phyloP scores from a whole-genome alignment of 495 filamentous ascomycete species.

The Lentithecium fluviatile region DNA sequence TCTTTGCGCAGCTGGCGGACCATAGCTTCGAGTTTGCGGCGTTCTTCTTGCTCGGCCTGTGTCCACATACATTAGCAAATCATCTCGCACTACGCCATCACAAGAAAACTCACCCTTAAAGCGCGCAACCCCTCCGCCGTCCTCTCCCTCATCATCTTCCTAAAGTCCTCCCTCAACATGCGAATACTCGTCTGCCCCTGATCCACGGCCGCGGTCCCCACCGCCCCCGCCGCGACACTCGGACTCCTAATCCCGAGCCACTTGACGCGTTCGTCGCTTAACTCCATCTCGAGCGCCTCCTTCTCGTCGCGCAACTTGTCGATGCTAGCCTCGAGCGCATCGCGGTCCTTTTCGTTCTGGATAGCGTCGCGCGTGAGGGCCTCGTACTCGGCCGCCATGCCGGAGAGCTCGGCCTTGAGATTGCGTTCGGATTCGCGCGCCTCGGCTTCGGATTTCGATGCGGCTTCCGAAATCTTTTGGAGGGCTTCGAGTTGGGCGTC shows the following conservation, averaged over 20 bases:
- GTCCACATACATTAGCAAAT: too few species aligned
- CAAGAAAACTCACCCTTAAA: constrained; percentile 61
- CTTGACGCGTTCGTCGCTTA: constrained; percentile 69
- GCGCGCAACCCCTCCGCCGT: constrained; percentile 67
- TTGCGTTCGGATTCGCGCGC: constrained; percentile 47
- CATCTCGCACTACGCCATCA: too few species aligned
- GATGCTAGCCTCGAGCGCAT: constrained; percentile 70
- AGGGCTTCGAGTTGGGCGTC: constrained; percentile 47
- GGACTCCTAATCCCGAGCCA: constrained; percentile 66
- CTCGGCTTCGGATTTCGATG: constrained; percentile 21
- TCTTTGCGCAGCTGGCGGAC: constrained; percentile 58
- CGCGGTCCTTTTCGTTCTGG: constrained; percentile 81
- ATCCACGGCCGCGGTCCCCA: background rate
- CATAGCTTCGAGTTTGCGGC: constrained; percentile 61
- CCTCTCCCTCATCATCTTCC: constrained; percentile 87
- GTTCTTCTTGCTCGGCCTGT: constrained; percentile 72
- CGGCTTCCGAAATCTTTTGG: constrained; percentile 25
- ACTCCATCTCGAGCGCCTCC: constrained; percentile 63
- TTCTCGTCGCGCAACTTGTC: constrained; percentile 68
- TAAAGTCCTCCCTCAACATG: constrained; percentile 78
- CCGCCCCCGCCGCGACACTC: constrained; percentile 39
- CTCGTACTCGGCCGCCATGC: constrained; percentile 82
- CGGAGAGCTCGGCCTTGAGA: constrained; percentile 76
- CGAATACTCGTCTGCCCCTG: constrained; percentile 64
- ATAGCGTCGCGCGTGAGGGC: constrained; percentile 82